These are phyloP conservation scores for Aspergillus luchuensis DNA, from an alignment of 2,329 filamentous ascomycete genomes.

Conservation along the genomic window DNA sequence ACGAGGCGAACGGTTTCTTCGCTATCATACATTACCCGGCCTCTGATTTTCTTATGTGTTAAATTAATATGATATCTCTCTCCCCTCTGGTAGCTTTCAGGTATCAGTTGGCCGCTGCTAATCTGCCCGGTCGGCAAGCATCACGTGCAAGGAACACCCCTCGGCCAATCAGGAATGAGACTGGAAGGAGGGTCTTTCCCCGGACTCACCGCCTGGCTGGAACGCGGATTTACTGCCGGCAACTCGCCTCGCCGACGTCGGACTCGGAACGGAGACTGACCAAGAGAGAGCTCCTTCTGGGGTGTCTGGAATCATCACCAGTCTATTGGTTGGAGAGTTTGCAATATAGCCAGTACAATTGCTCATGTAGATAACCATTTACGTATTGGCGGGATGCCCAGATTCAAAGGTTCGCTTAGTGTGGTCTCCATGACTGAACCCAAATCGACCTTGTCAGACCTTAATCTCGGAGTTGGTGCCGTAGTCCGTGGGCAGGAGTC, in stretches of 20 bases:
- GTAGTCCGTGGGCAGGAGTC: conserved; percentile 29
- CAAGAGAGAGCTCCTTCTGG: not conserved
- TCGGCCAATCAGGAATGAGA: not conserved
- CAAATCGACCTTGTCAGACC: not conserved
- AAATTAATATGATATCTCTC: not conserved
- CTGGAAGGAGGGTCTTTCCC: not conserved
- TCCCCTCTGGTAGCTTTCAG: not conserved
- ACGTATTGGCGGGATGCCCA: no score
- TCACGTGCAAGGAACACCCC: conserved; percentile 13
- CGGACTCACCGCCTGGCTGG: conserved; percentile 5
- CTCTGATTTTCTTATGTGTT: not conserved
- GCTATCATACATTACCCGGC: not conserved
- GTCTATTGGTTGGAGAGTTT: not conserved
- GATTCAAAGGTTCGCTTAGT: not conserved
- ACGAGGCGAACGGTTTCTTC: not conserved
- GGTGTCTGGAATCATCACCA: not conserved
- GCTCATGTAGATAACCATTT: not conserved
- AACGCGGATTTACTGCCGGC: conserved; percentile 5
- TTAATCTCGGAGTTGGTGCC: conserved; percentile 30
- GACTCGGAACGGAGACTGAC: not conserved
- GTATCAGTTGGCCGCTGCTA: conserved; percentile 5
- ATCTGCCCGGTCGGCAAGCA: conserved; percentile 3
- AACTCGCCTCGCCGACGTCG: conserved; percentile 6
- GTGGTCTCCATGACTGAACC: not conserved
- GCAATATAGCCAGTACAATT: not conserved